Conservation (phyloP, 352 stramenopile species). For the Pythium graminicola region DNA sequence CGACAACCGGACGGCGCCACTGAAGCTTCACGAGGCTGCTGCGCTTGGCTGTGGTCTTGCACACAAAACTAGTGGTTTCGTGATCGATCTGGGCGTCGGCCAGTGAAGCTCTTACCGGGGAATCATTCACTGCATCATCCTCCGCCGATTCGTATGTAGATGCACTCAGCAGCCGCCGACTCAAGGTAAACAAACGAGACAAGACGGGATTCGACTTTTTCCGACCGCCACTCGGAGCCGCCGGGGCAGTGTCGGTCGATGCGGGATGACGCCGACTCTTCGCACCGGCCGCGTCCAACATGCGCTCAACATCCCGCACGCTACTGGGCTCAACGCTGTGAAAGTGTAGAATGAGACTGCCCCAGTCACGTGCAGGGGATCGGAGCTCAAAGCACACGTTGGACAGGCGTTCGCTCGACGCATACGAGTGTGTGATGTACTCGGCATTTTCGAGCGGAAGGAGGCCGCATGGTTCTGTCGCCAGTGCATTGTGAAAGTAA, state of each 20-base stretch:
- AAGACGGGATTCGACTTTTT: constrained; percentile 6
- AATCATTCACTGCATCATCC: background rate
- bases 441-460: constrained; percentile 55
- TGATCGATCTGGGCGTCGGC: background rate
- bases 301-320: constrained; percentile 43
- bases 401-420: constrained; percentile 41
- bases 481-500: constrained; percentile 59
- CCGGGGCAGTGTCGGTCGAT: background rate
- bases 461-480: constrained; percentile 51
- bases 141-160: background rate
- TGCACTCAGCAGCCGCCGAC: constrained; percentile 1
- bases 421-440: constrained; percentile 71
- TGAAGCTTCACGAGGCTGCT: constrained; percentile 27
- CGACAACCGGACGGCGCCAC: constrained; percentile 5
- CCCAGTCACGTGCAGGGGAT: constrained; percentile 53
- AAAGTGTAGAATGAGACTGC: constrained; percentile 72
- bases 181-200: constrained; percentile 14
- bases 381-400: constrained; percentile 76
- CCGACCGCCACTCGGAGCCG: background rate
- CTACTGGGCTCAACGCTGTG: constrained; percentile 44
- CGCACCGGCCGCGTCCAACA: constrained; percentile 44
- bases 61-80: constrained; percentile 29
- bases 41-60: constrained; percentile 15
- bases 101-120: no score
- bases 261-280: constrained; percentile 20